Conservation (phyloP, 2,329 filamentous ascomycete genomes). For the Chrysoporthe austroafricana region DNA sequence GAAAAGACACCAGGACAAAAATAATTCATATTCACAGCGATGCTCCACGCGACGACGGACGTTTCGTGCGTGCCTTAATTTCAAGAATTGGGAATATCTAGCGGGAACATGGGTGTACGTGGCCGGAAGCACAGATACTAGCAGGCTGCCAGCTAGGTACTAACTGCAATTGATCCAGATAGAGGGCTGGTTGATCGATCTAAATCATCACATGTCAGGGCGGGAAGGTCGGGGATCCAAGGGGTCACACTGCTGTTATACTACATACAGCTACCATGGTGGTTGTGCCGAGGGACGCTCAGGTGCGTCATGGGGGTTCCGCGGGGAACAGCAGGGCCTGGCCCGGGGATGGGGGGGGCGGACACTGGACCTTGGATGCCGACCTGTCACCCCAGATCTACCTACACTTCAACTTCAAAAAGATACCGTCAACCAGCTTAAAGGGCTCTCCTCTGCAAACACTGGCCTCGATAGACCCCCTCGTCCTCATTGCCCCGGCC, state of each 20-base stretch:
- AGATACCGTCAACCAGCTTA: background rate
- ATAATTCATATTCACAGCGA: slow-evolving; percentile 4
- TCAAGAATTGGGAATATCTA: background rate
- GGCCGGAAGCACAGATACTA: background rate
- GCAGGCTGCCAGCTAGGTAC: background rate
- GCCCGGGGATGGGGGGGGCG: background rate
- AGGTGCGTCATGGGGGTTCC: background rate
- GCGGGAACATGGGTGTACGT: background rate
- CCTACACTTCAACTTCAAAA: background rate
- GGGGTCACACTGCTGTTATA: background rate
- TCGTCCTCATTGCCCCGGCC: background rate
- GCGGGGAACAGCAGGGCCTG: background rate
- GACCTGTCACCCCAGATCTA: background rate
- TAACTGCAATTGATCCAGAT: no score
- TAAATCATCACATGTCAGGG: slow-evolving; percentile 12
- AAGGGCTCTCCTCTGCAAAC: background rate
- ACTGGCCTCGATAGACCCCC: background rate
- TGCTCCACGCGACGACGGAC: background rate
- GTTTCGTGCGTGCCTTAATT: background rate
- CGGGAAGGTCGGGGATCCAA: background rate
- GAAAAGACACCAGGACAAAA: background rate
- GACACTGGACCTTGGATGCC: background rate
- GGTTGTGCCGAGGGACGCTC: background rate
- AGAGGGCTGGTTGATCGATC: background rate
- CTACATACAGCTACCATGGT: background rate